Evolutionary conservation across 805 yeast species (phyloP).

Genomic region (Clavispora asparagi): DNA sequence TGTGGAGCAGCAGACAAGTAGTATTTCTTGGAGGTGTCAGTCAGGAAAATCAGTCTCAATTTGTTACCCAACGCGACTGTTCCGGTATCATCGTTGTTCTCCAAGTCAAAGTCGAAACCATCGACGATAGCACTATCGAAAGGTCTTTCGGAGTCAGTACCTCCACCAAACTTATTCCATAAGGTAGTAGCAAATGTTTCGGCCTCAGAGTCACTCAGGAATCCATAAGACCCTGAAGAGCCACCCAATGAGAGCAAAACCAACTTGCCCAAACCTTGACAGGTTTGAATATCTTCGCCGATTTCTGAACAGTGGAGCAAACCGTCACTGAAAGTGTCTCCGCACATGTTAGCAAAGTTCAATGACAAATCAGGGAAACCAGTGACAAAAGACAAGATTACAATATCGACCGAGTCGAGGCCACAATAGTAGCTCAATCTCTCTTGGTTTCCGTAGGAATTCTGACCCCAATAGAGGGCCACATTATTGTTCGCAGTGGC

Average conservation of each 20-base stretch:
- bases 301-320: conserved; percentile 10
- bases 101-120: conserved; percentile 66
- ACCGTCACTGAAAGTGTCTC: conserved; percentile 40
- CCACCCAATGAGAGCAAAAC: conserved; percentile 36
- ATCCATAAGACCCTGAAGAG: conserved; percentile 54
- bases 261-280: conserved; percentile 8
- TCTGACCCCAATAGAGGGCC: conserved; percentile 89
- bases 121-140: conserved; percentile 58
- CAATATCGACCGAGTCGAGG: conserved; percentile 63
- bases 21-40: conserved; percentile 44
- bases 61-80: conserved; percentile 49
- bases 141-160: conserved; percentile 22
- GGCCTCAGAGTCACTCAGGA: conserved; percentile 48
- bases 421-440: conserved; percentile 51
- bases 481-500: conserved; percentile 36
- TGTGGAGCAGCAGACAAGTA: conserved; percentile 90
- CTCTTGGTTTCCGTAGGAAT: conserved; percentile 47
- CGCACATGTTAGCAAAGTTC: conserved; percentile 55
- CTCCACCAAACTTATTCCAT: conserved; percentile 38
- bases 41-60: conserved; percentile 5
- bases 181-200: conserved; percentile 44
- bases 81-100: conserved; percentile 53
- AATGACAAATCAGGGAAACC: conserved; percentile 45
- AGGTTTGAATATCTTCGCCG: conserved; percentile 12
- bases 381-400: conserved; percentile 65